Percentiles rank a stretch among this genome's conserved stretches.
Evolutionary conservation across 176 grass and related monocot species (phyloP).

Genomic region (Triticum timopheevii): DNA sequence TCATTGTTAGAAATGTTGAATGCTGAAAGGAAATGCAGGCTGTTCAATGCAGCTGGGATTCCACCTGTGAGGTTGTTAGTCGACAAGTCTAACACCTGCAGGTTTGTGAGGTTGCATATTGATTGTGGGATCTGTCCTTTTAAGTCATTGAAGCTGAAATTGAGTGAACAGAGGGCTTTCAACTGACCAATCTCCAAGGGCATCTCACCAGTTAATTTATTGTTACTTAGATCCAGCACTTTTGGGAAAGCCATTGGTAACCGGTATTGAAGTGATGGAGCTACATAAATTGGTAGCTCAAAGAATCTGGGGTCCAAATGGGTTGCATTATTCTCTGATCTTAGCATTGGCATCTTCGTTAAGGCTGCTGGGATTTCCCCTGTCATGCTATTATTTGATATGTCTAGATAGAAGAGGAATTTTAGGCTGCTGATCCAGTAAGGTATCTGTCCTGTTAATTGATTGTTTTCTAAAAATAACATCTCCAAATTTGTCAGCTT

Average conservation of each 20-base stretch:
- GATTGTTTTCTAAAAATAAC: neutral
- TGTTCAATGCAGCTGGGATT: neutral
- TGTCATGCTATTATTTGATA: constrained; percentile 24
- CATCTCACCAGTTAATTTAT: neutral
- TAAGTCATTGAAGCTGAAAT: constrained; percentile 28
- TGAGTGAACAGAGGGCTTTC: neutral
- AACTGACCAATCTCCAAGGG: neutral
- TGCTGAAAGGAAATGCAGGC: constrained; percentile 8
- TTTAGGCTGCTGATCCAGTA: neutral
- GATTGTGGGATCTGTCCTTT: constrained; percentile 8
- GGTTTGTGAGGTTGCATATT: constrained; percentile 20
- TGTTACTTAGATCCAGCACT: neutral
- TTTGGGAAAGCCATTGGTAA: neutral
- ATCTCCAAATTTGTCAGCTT: constrained; percentile 19
- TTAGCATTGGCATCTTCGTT: neutral
- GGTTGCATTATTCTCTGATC: neutral
- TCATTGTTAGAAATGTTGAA: constrained; percentile 38
- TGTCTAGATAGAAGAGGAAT: neutral
- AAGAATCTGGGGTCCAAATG: neutral
- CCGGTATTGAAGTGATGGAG: neutral
- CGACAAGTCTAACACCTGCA: constrained; percentile 2
- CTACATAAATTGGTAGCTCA: neutral
- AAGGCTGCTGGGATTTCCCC: neutral
- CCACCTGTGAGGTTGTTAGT: constrained; percentile 10
- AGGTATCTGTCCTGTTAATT: constrained; percentile 21